phyloP scores from a whole-genome alignment of 2,329 filamentous ascomycete genomes.

The Aspergillus chevalieri region DNA sequence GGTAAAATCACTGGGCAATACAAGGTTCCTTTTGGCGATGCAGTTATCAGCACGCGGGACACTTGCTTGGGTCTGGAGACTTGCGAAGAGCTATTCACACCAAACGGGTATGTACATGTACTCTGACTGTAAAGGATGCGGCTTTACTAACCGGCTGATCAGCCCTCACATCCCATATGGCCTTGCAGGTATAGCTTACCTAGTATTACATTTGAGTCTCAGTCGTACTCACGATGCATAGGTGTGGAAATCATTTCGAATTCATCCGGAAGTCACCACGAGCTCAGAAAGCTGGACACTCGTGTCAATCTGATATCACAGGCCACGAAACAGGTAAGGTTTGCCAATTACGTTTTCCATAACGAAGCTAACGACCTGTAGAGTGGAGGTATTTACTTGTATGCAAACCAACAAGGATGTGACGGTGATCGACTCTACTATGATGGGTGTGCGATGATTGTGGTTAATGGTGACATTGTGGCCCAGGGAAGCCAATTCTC shows the following conservation, averaged over 20 bases:
- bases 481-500: conserved; percentile 63
- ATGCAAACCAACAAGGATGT: conserved; percentile 57
- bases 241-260: conserved; percentile 71
- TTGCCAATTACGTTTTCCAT: not conserved
- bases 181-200: conserved; percentile 42
- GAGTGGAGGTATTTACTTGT: conserved; percentile 48
- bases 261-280: conserved; percentile 61
- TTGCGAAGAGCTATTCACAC: conserved; percentile 63
- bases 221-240: conserved; percentile 26
- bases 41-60: conserved; percentile 56
- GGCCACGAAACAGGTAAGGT: conserved; percentile 46
- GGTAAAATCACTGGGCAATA: conserved; percentile 51
- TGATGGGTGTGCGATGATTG: conserved; percentile 59
- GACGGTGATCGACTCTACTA: conserved; percentile 59
- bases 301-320: conserved; percentile 60
- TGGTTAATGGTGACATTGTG: conserved; percentile 57
- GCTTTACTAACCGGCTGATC: conserved; percentile 13
- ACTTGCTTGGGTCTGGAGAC: conserved; percentile 60
- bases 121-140: conserved; percentile 10
- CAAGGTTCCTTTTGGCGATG: conserved; percentile 63
- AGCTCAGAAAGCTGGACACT: conserved; percentile 60
- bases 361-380: conserved; percentile 14
- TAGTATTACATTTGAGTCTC: conserved; percentile 41
- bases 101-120: conserved; percentile 31
- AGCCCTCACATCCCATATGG: conserved; percentile 55